These are phyloP conservation scores for Euphorbia schlechtendalii DNA, from an alignment of 441 rosid species.

Conservation along the genomic window DNA sequence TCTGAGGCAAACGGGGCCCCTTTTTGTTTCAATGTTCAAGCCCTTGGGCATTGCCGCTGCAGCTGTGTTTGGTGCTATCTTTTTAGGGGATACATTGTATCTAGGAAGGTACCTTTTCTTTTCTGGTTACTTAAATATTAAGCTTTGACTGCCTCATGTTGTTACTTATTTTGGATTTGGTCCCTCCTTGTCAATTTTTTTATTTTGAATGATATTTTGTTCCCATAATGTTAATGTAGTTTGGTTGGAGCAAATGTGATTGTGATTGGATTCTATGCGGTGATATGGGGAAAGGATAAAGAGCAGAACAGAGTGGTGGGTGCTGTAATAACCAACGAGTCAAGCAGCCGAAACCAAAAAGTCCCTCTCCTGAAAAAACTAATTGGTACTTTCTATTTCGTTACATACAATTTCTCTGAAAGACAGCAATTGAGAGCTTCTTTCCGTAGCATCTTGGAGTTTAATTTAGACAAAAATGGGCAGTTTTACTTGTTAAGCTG, in stretches of 20 bases:
- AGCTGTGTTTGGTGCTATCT: conserved; percentile 36
- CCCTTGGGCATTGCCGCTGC: conserved; percentile 52
- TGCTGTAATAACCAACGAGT: conserved; percentile 12
- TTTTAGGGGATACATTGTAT: conserved; percentile 41
- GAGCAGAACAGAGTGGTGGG: conserved; percentile 25
- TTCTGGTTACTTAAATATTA: neutral
- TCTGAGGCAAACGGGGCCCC: conserved; percentile 50
- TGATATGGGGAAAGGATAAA: conserved; percentile 51
- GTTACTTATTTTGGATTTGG: neutral
- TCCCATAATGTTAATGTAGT: conserved; percentile 30
- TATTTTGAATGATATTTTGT: neutral
- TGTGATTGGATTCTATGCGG: conserved; percentile 41
- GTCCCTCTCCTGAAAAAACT: conserved; percentile 32
- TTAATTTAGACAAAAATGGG: too few relatives aligned
- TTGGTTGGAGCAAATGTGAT: conserved; percentile 44
- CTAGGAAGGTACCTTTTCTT: conserved; percentile 42
- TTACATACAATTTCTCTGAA: too few relatives aligned
- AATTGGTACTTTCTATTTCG: too few relatives aligned
- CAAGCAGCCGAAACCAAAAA: conserved; percentile 30
- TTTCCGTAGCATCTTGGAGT: too few relatives aligned
- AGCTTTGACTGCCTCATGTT: conserved; percentile 5
- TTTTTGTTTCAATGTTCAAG: conserved; percentile 66
- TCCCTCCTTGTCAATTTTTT: neutral
- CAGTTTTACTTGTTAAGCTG: too few relatives aligned
- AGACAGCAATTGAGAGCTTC: too few relatives aligned